Evolutionary conservation across 495 filamentous ascomycete genomes (phyloP).

Genomic region (Acidomyces sp.): DNA sequence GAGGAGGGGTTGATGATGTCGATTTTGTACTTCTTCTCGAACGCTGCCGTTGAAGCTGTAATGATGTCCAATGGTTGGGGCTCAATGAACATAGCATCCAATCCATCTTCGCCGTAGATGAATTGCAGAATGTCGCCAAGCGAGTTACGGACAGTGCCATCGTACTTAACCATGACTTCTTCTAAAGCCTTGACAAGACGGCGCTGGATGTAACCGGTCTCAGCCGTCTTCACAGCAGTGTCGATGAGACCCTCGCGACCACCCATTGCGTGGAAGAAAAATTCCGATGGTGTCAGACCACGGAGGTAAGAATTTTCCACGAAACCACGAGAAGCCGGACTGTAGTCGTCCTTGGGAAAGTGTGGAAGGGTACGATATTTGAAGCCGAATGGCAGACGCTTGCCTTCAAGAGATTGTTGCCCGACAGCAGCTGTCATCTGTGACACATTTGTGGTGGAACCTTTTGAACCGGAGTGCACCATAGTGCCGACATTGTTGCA

Average conservation of each 20-base stretch:
- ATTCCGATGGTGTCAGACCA: constrained; percentile 88
- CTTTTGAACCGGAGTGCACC: constrained; percentile 92
- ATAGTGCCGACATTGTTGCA: constrained; percentile 91
- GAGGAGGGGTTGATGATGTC: constrained; percentile 71
- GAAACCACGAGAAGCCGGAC: constrained; percentile 89
- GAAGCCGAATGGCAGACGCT: constrained; percentile 98
- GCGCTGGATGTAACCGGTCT: constrained; percentile 98
- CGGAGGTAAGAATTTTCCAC: constrained; percentile 98
- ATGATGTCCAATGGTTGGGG: constrained; percentile 81
- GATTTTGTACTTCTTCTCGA: constrained; percentile 70
- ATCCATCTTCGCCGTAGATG: constrained; percentile 91
- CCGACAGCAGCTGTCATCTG: constrained; percentile 97
- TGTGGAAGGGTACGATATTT: constrained; percentile 95
- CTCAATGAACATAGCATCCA: constrained; percentile 84
- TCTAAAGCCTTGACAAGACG: constrained; percentile 95
- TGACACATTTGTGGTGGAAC: constrained; percentile 96
- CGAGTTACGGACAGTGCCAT: constrained; percentile 94
- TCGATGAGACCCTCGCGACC: constrained; percentile 99
- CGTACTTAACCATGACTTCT: constrained; percentile 95
- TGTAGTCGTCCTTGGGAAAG: constrained; percentile 98
- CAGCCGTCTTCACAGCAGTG: constrained; percentile 97
- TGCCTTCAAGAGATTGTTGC: constrained; percentile 94
- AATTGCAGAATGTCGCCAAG: constrained; percentile 95
- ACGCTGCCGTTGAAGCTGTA: constrained; percentile 54
- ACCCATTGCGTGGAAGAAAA: constrained; percentile 99